Conservation (phyloP, 2,329 filamentous ascomycete species). For the Fusarium armeniacum region DNA sequence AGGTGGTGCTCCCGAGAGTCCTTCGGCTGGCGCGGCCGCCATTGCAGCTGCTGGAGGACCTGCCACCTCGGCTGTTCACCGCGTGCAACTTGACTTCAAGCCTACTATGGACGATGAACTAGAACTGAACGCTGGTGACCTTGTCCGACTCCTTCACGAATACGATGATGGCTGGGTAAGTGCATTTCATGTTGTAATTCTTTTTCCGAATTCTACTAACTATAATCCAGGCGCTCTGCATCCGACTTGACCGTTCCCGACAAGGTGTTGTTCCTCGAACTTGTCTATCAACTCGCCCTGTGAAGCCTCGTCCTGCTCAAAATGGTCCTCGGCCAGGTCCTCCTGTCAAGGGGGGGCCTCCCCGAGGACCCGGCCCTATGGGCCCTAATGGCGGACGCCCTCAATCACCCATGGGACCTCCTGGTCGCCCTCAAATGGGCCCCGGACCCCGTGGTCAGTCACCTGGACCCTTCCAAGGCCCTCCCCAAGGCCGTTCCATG, state of each 20-base stretch:
- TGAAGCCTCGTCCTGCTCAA: conserved; percentile 80
- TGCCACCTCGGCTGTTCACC: conserved; percentile 78
- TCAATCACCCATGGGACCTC: conserved; percentile 54
- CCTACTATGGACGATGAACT: conserved; percentile 95
- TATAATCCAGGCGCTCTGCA: conserved; percentile 81
- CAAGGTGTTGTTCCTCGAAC: conserved; percentile 96
- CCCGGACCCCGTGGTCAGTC: conserved; percentile 52
- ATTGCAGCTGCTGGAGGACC: conserved; percentile 75
- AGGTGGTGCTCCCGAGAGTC: conserved; percentile 58
- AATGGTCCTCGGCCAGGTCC: conserved; percentile 65
- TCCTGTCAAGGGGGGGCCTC: conserved; percentile 61
- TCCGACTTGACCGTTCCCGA: conserved; percentile 87
- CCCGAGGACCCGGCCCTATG: conserved; percentile 46
- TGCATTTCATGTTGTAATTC: background rate
- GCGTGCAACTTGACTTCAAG: conserved; percentile 93
- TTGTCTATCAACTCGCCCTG: conserved; percentile 90
- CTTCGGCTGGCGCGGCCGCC: conserved; percentile 68
- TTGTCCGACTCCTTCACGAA: conserved; percentile 91
- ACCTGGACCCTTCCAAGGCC: conserved; percentile 46
- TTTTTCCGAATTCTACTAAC: conserved; percentile 49
- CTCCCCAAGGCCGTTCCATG: conserved; percentile 51
- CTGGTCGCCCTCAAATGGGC: conserved; percentile 54
- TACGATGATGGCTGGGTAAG: conserved; percentile 99
- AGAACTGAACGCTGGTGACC: conserved; percentile 81
- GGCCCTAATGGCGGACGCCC: conserved; percentile 52